Base-by-base conservation (phyloP, 2,329 filamentous ascomycete genomes). In the Tolypocladium album region DNA sequence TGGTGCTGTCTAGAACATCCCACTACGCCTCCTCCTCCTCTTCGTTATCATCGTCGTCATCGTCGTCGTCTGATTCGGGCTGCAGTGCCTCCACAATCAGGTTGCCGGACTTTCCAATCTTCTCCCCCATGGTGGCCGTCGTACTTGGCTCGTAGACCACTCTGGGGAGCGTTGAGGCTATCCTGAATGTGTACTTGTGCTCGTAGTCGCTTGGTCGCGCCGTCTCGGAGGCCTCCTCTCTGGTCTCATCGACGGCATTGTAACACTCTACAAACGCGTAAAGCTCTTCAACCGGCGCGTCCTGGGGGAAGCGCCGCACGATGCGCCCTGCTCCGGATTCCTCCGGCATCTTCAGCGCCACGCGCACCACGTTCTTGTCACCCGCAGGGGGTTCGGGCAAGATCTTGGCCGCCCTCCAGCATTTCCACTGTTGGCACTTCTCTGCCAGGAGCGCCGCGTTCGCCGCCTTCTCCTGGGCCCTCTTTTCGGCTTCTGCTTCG, bases 201-300 rank as follows among this genome's bases (percentile, higher is more conserved):
- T 86, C 79, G 70, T 94, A 97, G 15, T 58, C 61, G 15, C 56
- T 60, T 40, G 67, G 67, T 27, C 42, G 59, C 12, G 60, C 58
- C 40, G 50, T 55, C 17, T 31, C 22, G 9, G 53, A 22, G 9
- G 34, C 42, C 12, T 77, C 83, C 27, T 80, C 76, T 0, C 91
- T 90, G 66, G 84, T 74, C 42, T 65, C 64, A 42, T 81, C 73
- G 3, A 92, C 67, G 7, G 88, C 66, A 58, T 90, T 86, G 70
- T 92, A 88, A 75, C 93, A 97, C 70, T 99, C 94, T 2, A 97
- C 92, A 75, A 96, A 97, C 0, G 93, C 94, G 72, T 97, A 97
- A 7, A 99, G 76, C 68, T 97, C 92, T 70, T 97, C 93, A 43
- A 97, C 78, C 2, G 82, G 80, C 0, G 89, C 84, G n/a, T 84